Evolutionary conservation across 805 yeast species (phyloP), one percentile per base, ranked within the genome.

Genomic region (Candida krabiensis): DNA sequence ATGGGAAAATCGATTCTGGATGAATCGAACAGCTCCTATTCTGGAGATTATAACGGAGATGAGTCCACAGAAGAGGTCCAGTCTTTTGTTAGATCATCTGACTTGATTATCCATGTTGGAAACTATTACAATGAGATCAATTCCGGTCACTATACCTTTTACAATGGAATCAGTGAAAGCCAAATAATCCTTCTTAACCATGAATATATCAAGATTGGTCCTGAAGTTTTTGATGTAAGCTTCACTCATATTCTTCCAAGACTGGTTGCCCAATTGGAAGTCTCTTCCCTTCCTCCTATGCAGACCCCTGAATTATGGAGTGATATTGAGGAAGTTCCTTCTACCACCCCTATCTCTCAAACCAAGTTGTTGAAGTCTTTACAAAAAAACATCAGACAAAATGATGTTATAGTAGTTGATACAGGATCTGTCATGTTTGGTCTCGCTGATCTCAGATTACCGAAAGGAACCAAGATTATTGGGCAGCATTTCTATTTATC

Each of bases 371-470:
- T 75, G 19, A 56, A 62, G 35, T 53, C 57, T 14, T 48, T 82
- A 65, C 49, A 59, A 40, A 18, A 34, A 1, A 47, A 49, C 21
- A 37, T 59, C 4, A 35, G 69, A 52, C 79, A 82, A 18, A 73
- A 79, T 49, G 96, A 89, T 58, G 71, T 80, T 15, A 55, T 89
- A n/a, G 70, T 90, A 27, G 75, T 80, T 38, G 97, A 90, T 49
- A 86, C 95, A 2, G 89, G 96, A 35, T 80, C 95, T 2, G 76
- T 86, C 56, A 80, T 83, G 70, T 88, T 87, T 65, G 90, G 83
- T 7, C 56, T 83, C 30, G 78, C 86, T 21, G 91, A 85, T 53
- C 56, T 83, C 23, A 64, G 67, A 48, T 73, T 90, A 41, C 86
- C 89, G 28, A 53, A 60, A 14, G 71, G 74, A 37, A 65, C 74